Percentiles rank a stretch among this genome's conserved stretches.
phyloP scores from a whole-genome alignment of 2,329 filamentous ascomycete genomes.

The Cladosporium halotolerans region DNA sequence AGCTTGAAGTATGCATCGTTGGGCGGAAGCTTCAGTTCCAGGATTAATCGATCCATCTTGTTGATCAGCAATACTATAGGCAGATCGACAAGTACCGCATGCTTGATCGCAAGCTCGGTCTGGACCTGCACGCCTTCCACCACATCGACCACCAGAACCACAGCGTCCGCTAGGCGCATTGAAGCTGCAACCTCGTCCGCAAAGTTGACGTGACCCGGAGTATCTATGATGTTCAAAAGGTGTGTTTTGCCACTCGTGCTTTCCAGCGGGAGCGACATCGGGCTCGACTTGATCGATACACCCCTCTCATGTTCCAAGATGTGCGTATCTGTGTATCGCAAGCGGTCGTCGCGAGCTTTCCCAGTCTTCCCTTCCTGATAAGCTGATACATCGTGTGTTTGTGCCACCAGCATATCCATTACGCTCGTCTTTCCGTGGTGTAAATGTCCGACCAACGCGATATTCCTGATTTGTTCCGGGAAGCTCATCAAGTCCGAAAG shows the following conservation, averaged over 20 bases:
- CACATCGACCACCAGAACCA: conserved; percentile 90
- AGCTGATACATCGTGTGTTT: conserved; percentile 83
- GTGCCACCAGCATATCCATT: conserved; percentile 94
- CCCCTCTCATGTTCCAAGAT: conserved; percentile 83
- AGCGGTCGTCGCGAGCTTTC: conserved; percentile 76
- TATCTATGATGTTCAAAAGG: conserved; percentile 90
- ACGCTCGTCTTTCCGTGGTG: conserved; percentile 98
- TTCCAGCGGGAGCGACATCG: conserved; percentile 88
- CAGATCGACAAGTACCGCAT: conserved; percentile 83
- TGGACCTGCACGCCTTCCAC: conserved; percentile 99
- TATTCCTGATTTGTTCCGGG: conserved; percentile 86
- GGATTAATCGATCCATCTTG: conserved; percentile 92
- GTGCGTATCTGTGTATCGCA: conserved; percentile 92
- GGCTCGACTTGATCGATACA: conserved; percentile 83
- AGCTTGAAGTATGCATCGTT: conserved; percentile 98
- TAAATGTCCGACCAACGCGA: conserved; percentile 84
- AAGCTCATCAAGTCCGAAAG: conserved; percentile 96
- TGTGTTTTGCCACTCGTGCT: conserved; percentile 90
- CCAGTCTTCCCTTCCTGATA: conserved; percentile 75
- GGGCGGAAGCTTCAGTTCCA: conserved; percentile 89
- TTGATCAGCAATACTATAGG: conserved; percentile 89
- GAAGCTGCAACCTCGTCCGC: conserved; percentile 92
- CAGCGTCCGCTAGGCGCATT: conserved; percentile 79
- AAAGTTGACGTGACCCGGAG: conserved; percentile 96
- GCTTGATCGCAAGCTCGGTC: conserved; percentile 94